These are phyloP conservation scores for Cornus controversa DNA, from an alignment of 148 eudicot genomes.

Conservation along the genomic window DNA sequence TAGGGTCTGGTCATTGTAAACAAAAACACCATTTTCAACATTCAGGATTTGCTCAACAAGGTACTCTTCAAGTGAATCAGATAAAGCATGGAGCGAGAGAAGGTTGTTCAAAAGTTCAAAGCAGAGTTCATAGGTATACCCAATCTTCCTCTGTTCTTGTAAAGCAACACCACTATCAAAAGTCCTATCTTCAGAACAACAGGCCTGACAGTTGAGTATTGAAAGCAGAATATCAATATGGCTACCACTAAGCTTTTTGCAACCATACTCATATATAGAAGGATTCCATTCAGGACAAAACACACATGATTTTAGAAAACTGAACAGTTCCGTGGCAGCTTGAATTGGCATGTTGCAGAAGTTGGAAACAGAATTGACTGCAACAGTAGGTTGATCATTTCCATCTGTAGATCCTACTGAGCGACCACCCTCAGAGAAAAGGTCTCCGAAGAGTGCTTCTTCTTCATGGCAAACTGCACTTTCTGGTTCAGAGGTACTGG, in stretches of 20 bases:
- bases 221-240: slow-evolving; percentile 74
- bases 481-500: slow-evolving; percentile 61
- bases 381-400: slow-evolving; percentile 58
- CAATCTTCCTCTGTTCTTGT: slow-evolving; percentile 55
- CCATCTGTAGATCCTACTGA: slow-evolving; percentile 88
- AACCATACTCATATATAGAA: slow-evolving; percentile 58
- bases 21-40: slow-evolving; percentile 65
- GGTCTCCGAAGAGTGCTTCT: slow-evolving; percentile 96
- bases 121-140: slow-evolving; percentile 62
- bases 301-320: slow-evolving; percentile 56
- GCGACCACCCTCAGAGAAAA: slow-evolving; percentile 94
- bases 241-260: slow-evolving; percentile 48
- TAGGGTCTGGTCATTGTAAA: slow-evolving; percentile 75
- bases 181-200: slow-evolving; percentile 49
- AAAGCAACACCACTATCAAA: slow-evolving; percentile 43
- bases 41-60: slow-evolving; percentile 63
- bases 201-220: slow-evolving; percentile 50
- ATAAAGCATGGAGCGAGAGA: slow-evolving; percentile 48
- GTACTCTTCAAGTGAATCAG: slow-evolving; percentile 67
- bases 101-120: slow-evolving; percentile 77
- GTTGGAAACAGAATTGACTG: slow-evolving; percentile 47
- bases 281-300: slow-evolving; percentile 76
- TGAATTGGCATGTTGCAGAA: slow-evolving; percentile 65
- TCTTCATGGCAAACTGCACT: slow-evolving; percentile 81
- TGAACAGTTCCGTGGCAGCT: slow-evolving; percentile 67